Base-by-base conservation (phyloP, 805 yeast genomes). In the Candida fluviatilis region DNA sequence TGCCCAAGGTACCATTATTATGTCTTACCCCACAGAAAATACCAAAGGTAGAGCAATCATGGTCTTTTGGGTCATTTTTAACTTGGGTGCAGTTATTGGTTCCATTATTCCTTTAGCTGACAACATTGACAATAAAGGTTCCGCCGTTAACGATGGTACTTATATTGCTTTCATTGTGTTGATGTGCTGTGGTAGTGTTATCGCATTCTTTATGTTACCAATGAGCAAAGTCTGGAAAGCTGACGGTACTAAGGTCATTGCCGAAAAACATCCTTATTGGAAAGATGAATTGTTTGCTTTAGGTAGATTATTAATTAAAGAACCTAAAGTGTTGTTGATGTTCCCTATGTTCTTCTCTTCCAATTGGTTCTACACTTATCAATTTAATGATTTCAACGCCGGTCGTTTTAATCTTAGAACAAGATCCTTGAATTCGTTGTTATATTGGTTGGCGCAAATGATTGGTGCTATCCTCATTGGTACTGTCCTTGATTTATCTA, bases 321-420 rank as follows among this genome's bases (percentile, higher is more conserved):
- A 71, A 48, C 75, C 75, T 34, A 63, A 58, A 52, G 71, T 78
- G 36, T 51, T 70, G 34, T 54, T 72, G 18, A 29, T 45, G 54
- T 72, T 80, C 67, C 84, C 84, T 31, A 69, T 76, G 75, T 79
- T 78, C 54, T 73, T 75, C 47, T 69, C 80, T 19, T 75, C 84
- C 26, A 79, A 79, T 63, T 79, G 80, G 80, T 79, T 77, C 62
- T 77, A 77, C 65, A 75, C 83, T 33, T 79, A 79, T 57, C 82
- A 79, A 58, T 78, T 75, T 50, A 76, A 77, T 54, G 77, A 73
- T 41, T 65, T 71, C 57, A 78, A 78, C 52, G 74, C 72, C 29
- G 75, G 73, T 15, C 61, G 73, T 35, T 79, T 79, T 59, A 76
- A 72, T 49, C 56, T 78, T 42, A 68, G 83, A 55, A 75, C 84